phyloP scores from a whole-genome alignment of 2,329 filamentous ascomycete genomes.

The Beauveria sp. region DNA sequence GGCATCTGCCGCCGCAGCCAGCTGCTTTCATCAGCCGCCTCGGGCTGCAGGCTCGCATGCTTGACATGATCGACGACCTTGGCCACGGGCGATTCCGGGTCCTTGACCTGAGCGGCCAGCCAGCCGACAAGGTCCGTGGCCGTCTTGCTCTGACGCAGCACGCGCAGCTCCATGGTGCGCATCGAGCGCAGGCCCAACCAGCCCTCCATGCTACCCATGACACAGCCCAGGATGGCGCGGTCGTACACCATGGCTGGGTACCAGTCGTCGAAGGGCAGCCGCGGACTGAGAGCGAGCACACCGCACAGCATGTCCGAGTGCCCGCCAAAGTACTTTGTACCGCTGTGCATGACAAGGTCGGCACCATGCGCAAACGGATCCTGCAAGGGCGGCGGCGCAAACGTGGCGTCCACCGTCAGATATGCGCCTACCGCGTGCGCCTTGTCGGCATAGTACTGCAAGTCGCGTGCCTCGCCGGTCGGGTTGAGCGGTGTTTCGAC shows the following conservation, averaged over 20 bases:
- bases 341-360: slow-evolving; percentile 84
- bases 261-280: slow-evolving; percentile 40
- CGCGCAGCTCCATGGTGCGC: slow-evolving; percentile 76
- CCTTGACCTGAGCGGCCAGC: slow-evolving; percentile 47
- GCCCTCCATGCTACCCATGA: slow-evolving; percentile 83
- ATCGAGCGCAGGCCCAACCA: slow-evolving; percentile 87
- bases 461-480: slow-evolving; percentile 69
- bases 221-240: slow-evolving; percentile 67
- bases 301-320: slow-evolving; percentile 93
- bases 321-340: slow-evolving; percentile 93
- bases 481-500: slow-evolving; percentile 94
- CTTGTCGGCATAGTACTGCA: slow-evolving; percentile 61
- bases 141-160: slow-evolving; percentile 67
- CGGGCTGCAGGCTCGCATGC: slow-evolving; percentile 74
- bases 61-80: slow-evolving; percentile 53
- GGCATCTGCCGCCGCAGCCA: slow-evolving; percentile 91
- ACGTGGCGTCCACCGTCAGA: slow-evolving; percentile 82
- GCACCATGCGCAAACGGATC: slow-evolving; percentile 77
- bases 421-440: slow-evolving; percentile 67
- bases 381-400: slow-evolving; percentile 82
- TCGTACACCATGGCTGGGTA: slow-evolving; percentile 55
- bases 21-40: slow-evolving; percentile 44
- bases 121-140: slow-evolving; percentile 64
- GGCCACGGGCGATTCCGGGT: slow-evolving; percentile 34
- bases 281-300: slow-evolving; percentile 59